Conservation (phyloP, 2,329 filamentous ascomycete species). For the Trichoderma asperellum region DNA sequence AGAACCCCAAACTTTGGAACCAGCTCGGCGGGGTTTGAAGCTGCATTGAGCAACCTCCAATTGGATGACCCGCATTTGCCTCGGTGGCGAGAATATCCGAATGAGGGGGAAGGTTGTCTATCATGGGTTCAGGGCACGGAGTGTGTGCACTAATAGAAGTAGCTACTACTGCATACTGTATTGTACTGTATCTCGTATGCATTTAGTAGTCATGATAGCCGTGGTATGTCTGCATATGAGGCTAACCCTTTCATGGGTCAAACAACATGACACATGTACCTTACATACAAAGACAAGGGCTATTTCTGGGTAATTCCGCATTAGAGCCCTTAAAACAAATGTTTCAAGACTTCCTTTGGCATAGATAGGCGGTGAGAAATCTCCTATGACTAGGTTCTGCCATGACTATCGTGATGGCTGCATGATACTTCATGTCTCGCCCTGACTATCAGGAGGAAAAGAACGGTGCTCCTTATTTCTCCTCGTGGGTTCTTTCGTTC, state of each 20-base stretch:
- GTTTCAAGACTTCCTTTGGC: background rate
- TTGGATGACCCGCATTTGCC: constrained; percentile 6
- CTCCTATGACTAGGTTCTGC: background rate
- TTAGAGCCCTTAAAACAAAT: background rate
- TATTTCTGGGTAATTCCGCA: background rate
- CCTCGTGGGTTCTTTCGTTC: background rate
- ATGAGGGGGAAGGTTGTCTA: background rate
- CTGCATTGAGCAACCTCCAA: background rate
- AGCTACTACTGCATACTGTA: background rate
- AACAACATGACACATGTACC: background rate
- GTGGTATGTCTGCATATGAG: background rate
- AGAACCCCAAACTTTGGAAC: constrained; percentile 1
- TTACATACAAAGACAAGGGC: background rate
- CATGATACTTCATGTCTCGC: background rate
- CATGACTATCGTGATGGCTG: background rate
- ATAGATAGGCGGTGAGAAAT: background rate
- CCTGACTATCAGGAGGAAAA: background rate
- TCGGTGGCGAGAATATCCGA: background rate
- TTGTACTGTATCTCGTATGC: background rate
- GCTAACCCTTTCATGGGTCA: background rate
- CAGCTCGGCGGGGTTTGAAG: constrained; percentile 17
- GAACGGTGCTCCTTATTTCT: background rate
- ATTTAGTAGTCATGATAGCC: background rate
- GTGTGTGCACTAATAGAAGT: background rate
- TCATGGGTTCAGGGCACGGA: background rate